These are phyloP conservation scores for Geotrichum australiense DNA, from an alignment of 1,139 yeast species.

Conservation along the genomic window DNA sequence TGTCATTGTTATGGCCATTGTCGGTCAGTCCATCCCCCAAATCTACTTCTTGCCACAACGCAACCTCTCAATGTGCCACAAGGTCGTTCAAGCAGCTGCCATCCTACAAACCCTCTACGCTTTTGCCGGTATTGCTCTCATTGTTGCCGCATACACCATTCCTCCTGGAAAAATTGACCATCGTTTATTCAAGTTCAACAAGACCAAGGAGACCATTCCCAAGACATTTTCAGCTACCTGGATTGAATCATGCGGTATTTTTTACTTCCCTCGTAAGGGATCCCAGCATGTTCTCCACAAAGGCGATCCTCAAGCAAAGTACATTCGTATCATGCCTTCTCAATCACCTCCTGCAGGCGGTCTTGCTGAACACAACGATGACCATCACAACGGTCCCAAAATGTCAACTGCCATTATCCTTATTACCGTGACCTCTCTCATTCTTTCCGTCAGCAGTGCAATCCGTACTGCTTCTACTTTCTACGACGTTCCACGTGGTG, in stretches of 20 bases:
- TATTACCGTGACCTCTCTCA: constrained; percentile 45
- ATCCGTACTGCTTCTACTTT: constrained; percentile 54
- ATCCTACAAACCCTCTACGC: constrained; percentile 55
- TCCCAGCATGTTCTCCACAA: constrained; percentile 27
- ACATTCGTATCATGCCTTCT: constrained; percentile 40
- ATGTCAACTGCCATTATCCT: constrained; percentile 39
- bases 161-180: constrained; percentile 53
- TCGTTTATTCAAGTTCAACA: constrained; percentile 35
- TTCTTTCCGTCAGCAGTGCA: constrained; percentile 52
- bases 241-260: constrained; percentile 56
- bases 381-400: constrained; percentile 41
- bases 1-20: constrained; percentile 58
- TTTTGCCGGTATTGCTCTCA: constrained; percentile 45
- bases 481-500: constrained; percentile 31
- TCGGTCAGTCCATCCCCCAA: constrained; percentile 62
- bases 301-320: constrained; percentile 45
- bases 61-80: constrained; percentile 46
- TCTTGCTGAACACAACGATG: constrained; percentile 30
- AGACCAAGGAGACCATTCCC: constrained; percentile 24
- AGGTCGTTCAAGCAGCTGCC: constrained; percentile 53
- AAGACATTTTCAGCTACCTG: constrained; percentile 71
- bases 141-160: constrained; percentile 47
- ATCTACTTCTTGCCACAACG: constrained; percentile 45
- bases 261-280: constrained; percentile 33
- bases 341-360: constrained; percentile 37